Evolutionary conservation across 495 filamentous ascomycete genomes (phyloP).

Genomic region (Cryomyces antarcticus): DNA sequence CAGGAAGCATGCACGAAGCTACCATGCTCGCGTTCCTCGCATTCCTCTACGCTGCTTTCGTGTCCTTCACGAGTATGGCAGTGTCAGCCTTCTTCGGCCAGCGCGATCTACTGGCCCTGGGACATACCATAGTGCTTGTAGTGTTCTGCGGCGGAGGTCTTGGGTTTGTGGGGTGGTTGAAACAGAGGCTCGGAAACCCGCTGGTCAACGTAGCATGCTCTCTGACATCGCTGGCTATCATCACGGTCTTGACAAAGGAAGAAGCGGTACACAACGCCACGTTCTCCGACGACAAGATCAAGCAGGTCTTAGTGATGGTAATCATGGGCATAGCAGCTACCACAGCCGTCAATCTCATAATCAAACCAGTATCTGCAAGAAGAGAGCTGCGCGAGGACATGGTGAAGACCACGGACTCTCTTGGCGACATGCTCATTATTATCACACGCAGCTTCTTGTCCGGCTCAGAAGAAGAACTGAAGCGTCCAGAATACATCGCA

Average conservation of each 20-base stretch:
- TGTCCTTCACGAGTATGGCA: conserved; percentile 75
- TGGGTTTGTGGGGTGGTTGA: conserved; percentile 82
- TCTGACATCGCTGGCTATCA: conserved; percentile 73
- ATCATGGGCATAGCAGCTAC: conserved; percentile 62
- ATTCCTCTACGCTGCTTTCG: conserved; percentile 59
- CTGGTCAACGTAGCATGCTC: conserved; percentile 84
- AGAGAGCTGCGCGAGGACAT: conserved; percentile 55
- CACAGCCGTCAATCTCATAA: conserved; percentile 51
- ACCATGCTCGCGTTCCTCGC: conserved; percentile 64
- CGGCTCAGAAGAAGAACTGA: conserved; percentile 63
- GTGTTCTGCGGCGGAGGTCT: conserved; percentile 80
- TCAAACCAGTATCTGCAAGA: conserved; percentile 69
- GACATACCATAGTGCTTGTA: conserved; percentile 62
- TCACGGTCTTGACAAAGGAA: conserved; percentile 84
- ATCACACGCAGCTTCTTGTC: conserved; percentile 74
- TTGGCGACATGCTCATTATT: conserved; percentile 61
- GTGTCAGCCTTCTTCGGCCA: conserved; percentile 57
- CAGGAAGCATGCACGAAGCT: conserved; percentile 82
- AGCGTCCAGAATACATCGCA: conserved; percentile 37
- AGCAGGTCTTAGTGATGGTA: conserved; percentile 79
- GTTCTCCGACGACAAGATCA: conserved; percentile 64
- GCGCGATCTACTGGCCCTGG: conserved; percentile 42
- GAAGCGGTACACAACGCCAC: conserved; percentile 61
- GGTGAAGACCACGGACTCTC: conserved; percentile 49
- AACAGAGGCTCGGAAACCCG: conserved; percentile 69